Conservation (phyloP, 805 yeast genomes). For the Kodamaea lidongshanica region DNA sequence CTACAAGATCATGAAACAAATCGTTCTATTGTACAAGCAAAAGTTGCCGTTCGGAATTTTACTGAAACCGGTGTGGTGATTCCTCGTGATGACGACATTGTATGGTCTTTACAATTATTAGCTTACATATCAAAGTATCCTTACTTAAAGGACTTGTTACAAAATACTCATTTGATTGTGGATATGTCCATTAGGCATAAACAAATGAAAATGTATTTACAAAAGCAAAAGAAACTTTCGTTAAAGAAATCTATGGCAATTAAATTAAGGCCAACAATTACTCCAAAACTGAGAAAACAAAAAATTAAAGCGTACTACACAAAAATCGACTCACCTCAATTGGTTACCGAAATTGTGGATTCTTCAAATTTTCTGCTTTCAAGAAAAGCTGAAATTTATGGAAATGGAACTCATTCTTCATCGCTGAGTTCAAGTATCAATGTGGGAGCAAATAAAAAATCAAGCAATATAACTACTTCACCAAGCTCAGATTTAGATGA, state of each 20-base stretch:
- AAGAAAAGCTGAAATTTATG: no score
- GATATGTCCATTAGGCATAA: slow-evolving; percentile 47
- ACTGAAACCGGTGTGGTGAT: slow-evolving; percentile 64
- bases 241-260: slow-evolving; percentile 25
- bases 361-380: slow-evolving; percentile 22
- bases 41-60: slow-evolving; percentile 32
- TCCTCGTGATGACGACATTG: slow-evolving; percentile 88
- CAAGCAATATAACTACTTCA: background rate
- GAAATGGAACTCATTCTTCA: no score
- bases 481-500: slow-evolving; percentile 12
- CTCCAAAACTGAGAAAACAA: slow-evolving; percentile 28
- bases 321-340: slow-evolving; percentile 30
- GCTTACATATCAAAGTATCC: slow-evolving; percentile 94
- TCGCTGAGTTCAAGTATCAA: background rate
- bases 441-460: slow-evolving; percentile 1
- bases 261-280: slow-evolving; percentile 27
- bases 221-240: slow-evolving; percentile 29
- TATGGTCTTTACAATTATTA: slow-evolving; percentile 85
- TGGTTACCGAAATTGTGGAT: slow-evolving; percentile 23
- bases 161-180: slow-evolving; percentile 69
- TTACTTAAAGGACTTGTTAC: slow-evolving; percentile 64
- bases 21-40: slow-evolving; percentile 21
- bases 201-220: slow-evolving; percentile 30
- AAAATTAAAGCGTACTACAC: slow-evolving; percentile 2
- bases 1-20: slow-evolving; percentile 30